These are phyloP conservation scores for Toxicodendron radicans DNA, from an alignment of 345 rosid genomes.

Conservation along the genomic window DNA sequence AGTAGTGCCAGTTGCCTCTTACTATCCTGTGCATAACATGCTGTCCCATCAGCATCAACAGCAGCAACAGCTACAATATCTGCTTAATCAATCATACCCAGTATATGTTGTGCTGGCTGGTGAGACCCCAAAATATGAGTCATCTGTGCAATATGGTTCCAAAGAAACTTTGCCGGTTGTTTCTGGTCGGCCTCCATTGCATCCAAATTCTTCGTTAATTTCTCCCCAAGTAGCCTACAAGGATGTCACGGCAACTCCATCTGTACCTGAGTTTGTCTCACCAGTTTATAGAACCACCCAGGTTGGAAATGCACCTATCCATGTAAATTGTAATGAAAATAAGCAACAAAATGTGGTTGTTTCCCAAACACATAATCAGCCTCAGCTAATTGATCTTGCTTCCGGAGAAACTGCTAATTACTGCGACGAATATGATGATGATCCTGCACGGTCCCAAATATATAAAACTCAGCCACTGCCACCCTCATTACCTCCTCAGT, in stretches of 20 bases:
- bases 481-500: slow-evolving; percentile 52
- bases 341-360: slow-evolving; percentile 25
- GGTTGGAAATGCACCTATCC: slow-evolving; percentile 23
- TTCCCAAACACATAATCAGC: slow-evolving; percentile 37
- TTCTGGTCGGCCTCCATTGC: slow-evolving; percentile 32
- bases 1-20: slow-evolving; percentile 36
- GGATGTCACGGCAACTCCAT: slow-evolving; percentile 30
- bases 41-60: slow-evolving; percentile 37
- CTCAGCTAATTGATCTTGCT: slow-evolving; percentile 37
- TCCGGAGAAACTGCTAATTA: slow-evolving; percentile 34
- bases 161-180: slow-evolving; percentile 20
- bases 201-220: slow-evolving; percentile 24
- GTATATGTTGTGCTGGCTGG: slow-evolving; percentile 44
- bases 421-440: slow-evolving; percentile 46
- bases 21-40: slow-evolving; percentile 39
- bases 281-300: slow-evolving; percentile 32
- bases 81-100: slow-evolving; percentile 47
- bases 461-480: slow-evolving; percentile 88
- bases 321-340: slow-evolving; percentile 23
- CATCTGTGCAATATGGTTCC: slow-evolving; percentile 33
- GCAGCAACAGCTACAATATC: slow-evolving; percentile 41
- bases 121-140: slow-evolving; percentile 35
- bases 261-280: slow-evolving; percentile 44
- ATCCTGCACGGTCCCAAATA: slow-evolving; percentile 55
- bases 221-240: slow-evolving; percentile 32